These are phyloP conservation scores for Penicillium malachiteum DNA, from an alignment of 495 filamentous ascomycete genomes.

Conservation along the genomic window DNA sequence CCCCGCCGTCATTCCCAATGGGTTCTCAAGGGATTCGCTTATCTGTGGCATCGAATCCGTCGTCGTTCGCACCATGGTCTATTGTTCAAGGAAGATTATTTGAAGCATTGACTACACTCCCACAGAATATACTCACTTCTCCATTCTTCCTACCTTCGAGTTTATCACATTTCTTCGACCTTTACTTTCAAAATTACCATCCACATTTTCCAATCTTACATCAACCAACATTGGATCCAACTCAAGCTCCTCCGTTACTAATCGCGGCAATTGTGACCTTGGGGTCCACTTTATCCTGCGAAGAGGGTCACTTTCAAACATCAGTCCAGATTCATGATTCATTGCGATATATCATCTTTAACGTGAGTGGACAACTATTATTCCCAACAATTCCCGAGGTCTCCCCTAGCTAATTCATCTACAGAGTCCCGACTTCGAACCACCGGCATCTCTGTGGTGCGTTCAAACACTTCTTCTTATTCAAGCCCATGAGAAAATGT, in stretches of 20 bases:
- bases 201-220: constrained; percentile 21
- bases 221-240: constrained; percentile 1
- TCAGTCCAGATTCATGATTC: background rate
- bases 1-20: constrained; percentile 8
- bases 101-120: constrained; percentile 1
- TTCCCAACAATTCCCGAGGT: background rate
- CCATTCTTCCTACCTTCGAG: constrained; percentile 4
- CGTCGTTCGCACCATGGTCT: constrained; percentile 1
- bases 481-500: constrained; percentile 19
- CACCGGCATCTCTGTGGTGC: constrained; percentile 14
- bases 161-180: constrained; percentile 7
- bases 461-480: constrained; percentile 15
- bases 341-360: background rate
- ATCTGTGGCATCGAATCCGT: background rate
- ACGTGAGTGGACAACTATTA: background rate
- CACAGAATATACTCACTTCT: background rate
- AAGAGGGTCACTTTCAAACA: background rate
- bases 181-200: constrained; percentile 20
- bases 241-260: background rate
- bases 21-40: constrained; percentile 1
- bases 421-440: constrained; percentile 3
- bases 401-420: background rate
- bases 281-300: background rate
- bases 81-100: background rate
- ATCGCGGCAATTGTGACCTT: background rate